Evolutionary conservation across 192 early-diverging fungal species (phyloP), one percentile per base, ranked within the genome.

Genomic region (Ambispora gerdemannii): DNA sequence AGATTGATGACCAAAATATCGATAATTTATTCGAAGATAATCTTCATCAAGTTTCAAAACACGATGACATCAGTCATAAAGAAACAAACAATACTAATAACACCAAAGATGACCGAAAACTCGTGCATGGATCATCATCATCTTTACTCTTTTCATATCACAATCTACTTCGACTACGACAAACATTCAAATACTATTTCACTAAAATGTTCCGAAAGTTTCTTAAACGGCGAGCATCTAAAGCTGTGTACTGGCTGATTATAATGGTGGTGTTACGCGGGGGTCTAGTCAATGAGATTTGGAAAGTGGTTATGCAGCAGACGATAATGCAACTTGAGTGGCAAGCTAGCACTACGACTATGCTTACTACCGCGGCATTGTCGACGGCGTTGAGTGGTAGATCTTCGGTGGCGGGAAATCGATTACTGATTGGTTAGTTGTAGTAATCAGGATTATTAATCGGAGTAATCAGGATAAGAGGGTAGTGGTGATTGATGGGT

Each of bases 241-340:
- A 53, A 17, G 33, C 51, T 20, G 19, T 66, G 47, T 70, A 58
- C 43, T 70, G 50, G 15, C 3, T 70, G 25, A 31, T 58, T 19
- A 56, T 70, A 22, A 31, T 70, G 7, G 67, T 56, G 13, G n/a
- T 56, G 30, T 25, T 70, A n/a, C 51, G 67, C 11, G 67, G 67
- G 32, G 67, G 67, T 2, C 24, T 70, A 28, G 36, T 58, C 3
- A 36, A 70, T 38, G 67, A 70, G 43, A 56, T 70, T 34, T 58
- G 52, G 32, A 55, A 36, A 30, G 53, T 70, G 20, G 13, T 70
- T 35, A 70, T 53, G 8, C 67, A 56, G 11, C 50, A 70, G 17
- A 25, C 51, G 25, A 58, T 32, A 19, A 70, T 70, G 67, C 67
- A 70, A 55, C 24, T 70, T 8, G 34, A 53, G 13, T 70, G 67